A percentile compares a stretch with the other conserved stretches of the same genome.
These are phyloP conservation scores for Alliaria petiolata DNA, from an alignment of 345 rosid species.

Conservation along the genomic window DNA sequence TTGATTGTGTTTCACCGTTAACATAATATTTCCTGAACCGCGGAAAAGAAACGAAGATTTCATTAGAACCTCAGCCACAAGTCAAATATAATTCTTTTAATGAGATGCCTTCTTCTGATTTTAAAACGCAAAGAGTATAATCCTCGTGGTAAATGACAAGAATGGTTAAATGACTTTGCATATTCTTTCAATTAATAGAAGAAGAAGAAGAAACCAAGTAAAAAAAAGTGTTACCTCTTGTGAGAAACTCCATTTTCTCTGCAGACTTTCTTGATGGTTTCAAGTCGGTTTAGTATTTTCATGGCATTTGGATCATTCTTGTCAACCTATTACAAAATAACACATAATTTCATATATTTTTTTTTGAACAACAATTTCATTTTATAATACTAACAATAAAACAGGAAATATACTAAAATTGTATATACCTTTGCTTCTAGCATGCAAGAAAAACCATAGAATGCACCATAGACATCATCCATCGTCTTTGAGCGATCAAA, in stretches of 20 bases:
- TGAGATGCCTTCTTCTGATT: too few relatives aligned
- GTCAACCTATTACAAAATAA: constrained; percentile 45
- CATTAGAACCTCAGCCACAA: background rate
- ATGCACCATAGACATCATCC: constrained; percentile 82
- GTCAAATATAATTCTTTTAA: background rate
- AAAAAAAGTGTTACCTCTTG: constrained; percentile 40
- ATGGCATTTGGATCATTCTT: constrained; percentile 62
- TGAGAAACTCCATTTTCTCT: constrained; percentile 48
- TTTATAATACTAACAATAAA: background rate
- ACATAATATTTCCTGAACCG: constrained; percentile 54
- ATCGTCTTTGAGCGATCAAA: constrained; percentile 62
- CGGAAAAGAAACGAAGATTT: constrained; percentile 2
- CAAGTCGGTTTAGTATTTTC: constrained; percentile 53
- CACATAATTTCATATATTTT: too few relatives aligned
- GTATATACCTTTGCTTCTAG: constrained; percentile 58
- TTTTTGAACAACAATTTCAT: too few relatives aligned
- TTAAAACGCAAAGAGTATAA: too few relatives aligned
- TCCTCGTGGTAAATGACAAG: too few relatives aligned
- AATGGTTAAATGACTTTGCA: too few relatives aligned
- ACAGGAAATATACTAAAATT: background rate
- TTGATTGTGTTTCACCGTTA: constrained; percentile 20
- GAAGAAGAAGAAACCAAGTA: background rate
- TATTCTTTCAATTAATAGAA: too few relatives aligned
- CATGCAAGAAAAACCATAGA: constrained; percentile 62
- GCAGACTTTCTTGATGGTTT: constrained; percentile 58